These are phyloP conservation scores for Hypomontagnella monticulosa DNA, from an alignment of 495 filamentous ascomycete species.

Conservation along the genomic window DNA sequence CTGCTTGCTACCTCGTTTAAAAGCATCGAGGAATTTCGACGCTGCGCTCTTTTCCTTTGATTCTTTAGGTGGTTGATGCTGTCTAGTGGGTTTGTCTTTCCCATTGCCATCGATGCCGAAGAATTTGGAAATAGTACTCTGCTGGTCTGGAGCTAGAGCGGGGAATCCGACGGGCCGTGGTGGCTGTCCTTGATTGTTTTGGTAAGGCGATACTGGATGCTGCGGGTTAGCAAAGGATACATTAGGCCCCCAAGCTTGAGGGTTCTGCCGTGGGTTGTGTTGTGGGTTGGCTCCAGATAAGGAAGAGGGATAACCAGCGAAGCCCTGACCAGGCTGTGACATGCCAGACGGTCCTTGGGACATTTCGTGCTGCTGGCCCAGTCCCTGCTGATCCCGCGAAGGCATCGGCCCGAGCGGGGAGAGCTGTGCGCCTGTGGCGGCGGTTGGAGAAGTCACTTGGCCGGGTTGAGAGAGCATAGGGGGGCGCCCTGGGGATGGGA, in stretches of 20 bases:
- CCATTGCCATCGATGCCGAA: constrained; percentile 38
- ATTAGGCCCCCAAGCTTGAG: constrained; percentile 26
- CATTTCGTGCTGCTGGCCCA: neutral
- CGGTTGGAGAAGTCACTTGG: constrained; percentile 18
- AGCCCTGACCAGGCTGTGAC: constrained; percentile 14
- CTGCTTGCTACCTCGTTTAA: constrained; percentile 42
- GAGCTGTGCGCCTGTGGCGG: constrained; percentile 10
- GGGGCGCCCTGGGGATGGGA: constrained; percentile 39
- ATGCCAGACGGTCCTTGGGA: constrained; percentile 9
- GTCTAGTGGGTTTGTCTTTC: constrained; percentile 1
- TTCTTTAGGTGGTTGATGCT: constrained; percentile 28
- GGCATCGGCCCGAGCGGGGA: constrained; percentile 6
- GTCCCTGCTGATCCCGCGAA: constrained; percentile 13
- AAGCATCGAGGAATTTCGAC: constrained; percentile 40
- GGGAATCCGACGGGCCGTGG: constrained; percentile 28
- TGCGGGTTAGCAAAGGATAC: constrained; percentile 26
- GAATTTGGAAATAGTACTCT: constrained; percentile 37
- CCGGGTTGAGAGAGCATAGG: constrained; percentile 31
- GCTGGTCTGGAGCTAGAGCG: constrained; percentile 25
- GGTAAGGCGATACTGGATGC: constrained; percentile 15
- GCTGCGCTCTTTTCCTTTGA: constrained; percentile 44
- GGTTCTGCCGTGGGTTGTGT: constrained; percentile 13
- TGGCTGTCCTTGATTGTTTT: constrained; percentile 1
- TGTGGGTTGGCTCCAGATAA: constrained; percentile 11
- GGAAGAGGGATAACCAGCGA: neutral